Evolutionary conservation across 805 yeast genomes (phyloP), one percentile per base, ranked within the genome.

Genomic region (Candida methanosorbosa): DNA sequence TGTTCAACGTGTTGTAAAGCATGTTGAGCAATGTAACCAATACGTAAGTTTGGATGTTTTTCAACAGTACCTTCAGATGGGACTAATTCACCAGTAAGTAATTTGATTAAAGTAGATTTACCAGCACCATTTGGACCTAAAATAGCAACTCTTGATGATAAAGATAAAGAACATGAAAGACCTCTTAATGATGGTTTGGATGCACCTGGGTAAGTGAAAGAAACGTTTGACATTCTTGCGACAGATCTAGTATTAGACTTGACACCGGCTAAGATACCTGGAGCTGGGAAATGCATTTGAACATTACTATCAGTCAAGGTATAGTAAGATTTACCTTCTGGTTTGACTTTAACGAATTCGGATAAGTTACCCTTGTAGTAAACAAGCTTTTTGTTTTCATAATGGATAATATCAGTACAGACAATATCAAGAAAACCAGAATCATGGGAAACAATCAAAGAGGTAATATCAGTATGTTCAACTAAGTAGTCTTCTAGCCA

Each of bases 111-210:
- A 14, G 98, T 90, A 11, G 97, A 86, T 61, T 90, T 90, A 67
- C 98, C 98, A 35, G 98, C 98, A 71, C 98, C 98, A 59, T 90
- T 90, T 42, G 97, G 97, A 37, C 98, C 98, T 38, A 92, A 64
- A 50, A 92, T 78, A 30, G 97, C 97, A 43, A 90, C 95, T 65
- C 98, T 80, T 23, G 97, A 90, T n/a, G 95, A 84, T 45, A 90
- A 68, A 3, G 95, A 83, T 40, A 92, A 70, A n/a, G 95, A 82
- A 61, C 94, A 84, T 2, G 95, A 81, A 26, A 87, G 92, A 53
- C 83, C 54, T 21, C 59, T 54, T 49, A 90, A 67, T 2, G 95
- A 84, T 23, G 95, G 94, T 56, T 84, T 83, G 15, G 75, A 61
- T 19, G 87, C 84, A 38, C 95, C 94, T 19, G 97, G 97, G 56